Evolutionary conservation across 495 filamentous ascomycete genomes (phyloP).

Genomic region (Hyaloscypha bicolor): DNA sequence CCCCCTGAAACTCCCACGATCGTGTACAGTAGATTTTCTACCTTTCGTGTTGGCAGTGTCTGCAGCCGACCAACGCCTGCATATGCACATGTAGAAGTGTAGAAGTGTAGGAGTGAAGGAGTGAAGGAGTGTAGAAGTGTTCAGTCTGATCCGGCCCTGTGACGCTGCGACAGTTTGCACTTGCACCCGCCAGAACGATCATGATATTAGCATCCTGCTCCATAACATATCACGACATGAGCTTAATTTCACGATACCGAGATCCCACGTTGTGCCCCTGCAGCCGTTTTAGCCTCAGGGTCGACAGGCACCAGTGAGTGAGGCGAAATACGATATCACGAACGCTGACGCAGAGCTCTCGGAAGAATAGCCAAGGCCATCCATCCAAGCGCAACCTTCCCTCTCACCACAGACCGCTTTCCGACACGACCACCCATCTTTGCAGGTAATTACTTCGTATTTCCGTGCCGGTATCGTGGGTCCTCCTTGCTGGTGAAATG

Average conservation of each 20-base stretch:
- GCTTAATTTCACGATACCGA: not conserved
- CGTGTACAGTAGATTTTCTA: not conserved
- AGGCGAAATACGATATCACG: not conserved
- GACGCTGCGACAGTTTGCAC: not conserved
- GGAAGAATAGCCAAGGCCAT: not conserved
- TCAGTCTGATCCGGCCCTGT: not conserved
- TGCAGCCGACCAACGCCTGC: not conserved
- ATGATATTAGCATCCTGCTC: not conserved
- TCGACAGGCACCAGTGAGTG: not conserved
- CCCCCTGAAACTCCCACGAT: constrained; percentile 13
- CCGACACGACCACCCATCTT: constrained; percentile 1
- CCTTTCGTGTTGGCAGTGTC: not conserved
- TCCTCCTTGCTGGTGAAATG: not conserved
- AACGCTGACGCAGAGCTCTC: not conserved
- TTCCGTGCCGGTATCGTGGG: not conserved
- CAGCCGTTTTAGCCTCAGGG: not conserved
- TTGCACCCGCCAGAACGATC: not conserved
- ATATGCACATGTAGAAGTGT: not conserved
- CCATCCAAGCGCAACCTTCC: not conserved
- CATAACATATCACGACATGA: not conserved
- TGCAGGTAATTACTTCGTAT: not conserved
- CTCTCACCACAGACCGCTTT: constrained; percentile 9
- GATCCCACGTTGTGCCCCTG: not conserved
- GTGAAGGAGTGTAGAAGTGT: not conserved
- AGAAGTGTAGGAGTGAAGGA: too few relatives aligned